Conservation (phyloP, 1,139 yeast species). For the Pichia terricola region DNA sequence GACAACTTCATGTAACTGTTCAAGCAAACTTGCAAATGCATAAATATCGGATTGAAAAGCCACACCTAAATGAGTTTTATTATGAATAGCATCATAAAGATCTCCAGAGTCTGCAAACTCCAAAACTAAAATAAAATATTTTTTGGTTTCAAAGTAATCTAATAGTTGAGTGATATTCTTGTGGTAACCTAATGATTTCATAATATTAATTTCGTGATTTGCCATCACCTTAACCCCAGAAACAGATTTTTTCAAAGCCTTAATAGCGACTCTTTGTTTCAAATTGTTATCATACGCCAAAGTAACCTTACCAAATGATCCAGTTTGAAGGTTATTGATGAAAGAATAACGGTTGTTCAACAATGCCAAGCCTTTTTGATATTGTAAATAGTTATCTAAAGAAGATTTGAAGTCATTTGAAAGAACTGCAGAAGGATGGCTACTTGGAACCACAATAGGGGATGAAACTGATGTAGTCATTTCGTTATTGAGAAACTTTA, state of each 20-base stretch:
- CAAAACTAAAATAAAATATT: slow-evolving; percentile 36
- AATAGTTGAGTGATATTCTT: slow-evolving; percentile 36
- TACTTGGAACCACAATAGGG: too few relatives aligned
- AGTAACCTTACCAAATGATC: slow-evolving; percentile 46
- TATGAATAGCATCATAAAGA: slow-evolving; percentile 36
- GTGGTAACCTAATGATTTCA: slow-evolving; percentile 30
- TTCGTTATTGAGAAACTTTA: too few relatives aligned
- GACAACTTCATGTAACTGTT: slow-evolving; percentile 34
- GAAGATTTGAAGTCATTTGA: slow-evolving; percentile 18
- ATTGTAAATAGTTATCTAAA: slow-evolving; percentile 29
- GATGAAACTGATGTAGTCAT: too few relatives aligned
- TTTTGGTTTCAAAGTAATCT: slow-evolving; percentile 34
- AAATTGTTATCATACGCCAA: slow-evolving; percentile 32
- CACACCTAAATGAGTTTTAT: slow-evolving; percentile 22
- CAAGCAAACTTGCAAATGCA: slow-evolving; percentile 25
- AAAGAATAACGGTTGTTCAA: slow-evolving; percentile 31
- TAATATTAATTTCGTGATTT: slow-evolving; percentile 37
- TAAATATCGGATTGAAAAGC: slow-evolving; percentile 19
- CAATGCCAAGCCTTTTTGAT: slow-evolving; percentile 27
- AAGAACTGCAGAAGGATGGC: too few relatives aligned
- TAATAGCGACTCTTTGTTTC: slow-evolving; percentile 32
- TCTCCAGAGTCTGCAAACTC: slow-evolving; percentile 45
- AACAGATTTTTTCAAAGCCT: slow-evolving; percentile 31
- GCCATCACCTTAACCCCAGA: slow-evolving; percentile 30
- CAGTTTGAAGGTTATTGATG: slow-evolving; percentile 35